Base-by-base conservation (phyloP, 257 asterid genomes). In the Jacaranda mimosifolia region DNA sequence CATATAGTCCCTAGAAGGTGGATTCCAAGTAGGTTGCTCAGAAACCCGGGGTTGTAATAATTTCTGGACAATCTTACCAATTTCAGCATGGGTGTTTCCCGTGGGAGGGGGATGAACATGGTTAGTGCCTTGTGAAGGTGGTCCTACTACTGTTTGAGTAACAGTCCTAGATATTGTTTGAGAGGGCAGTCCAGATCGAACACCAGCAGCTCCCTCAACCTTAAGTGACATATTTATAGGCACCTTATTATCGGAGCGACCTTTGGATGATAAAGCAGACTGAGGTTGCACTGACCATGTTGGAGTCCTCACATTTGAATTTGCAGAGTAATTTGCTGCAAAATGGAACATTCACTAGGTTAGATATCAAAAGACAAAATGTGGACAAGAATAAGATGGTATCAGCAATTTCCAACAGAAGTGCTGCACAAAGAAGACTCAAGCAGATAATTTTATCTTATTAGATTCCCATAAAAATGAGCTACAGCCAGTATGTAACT, bases 1-100 rank as follows among this genome's bases (percentile, higher is more conserved):
- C 97, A 96, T 94, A 79, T 93, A 96, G 75, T 94, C 96, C 88
- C 92, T 84, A n/a, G 98, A 91, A 32, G 98, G 97, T 48, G 94
- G 91, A 81, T 82, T 90, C 98, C 99, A 93, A 40, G 78, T 77
- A 65, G 88, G 94, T 52, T 77, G 85, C 79, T 94, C 90, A n/a
- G 86, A 78, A 74, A 66, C 85, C 58, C 51, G 84, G 15, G 91
- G 92, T 38, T 83, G 95, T 65, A 93, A 77, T 35, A 93, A 64
- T 84, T 91, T 90, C 86, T 93, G 97, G 79, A 96, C 86, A 82
- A 86, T 74, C 84, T 96, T 93, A 77, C 89, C 84, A 74, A 92
- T 83, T 78, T 96, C 98, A 77, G 92, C 72, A 83, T 96, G 99
- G n/a, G 85, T 66, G 80, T 77, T 87, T 73, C 87, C 89, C 71